These are phyloP conservation scores for Aegilops tauschii DNA, from an alignment of 176 grass and related monocot genomes.

Conservation along the genomic window DNA sequence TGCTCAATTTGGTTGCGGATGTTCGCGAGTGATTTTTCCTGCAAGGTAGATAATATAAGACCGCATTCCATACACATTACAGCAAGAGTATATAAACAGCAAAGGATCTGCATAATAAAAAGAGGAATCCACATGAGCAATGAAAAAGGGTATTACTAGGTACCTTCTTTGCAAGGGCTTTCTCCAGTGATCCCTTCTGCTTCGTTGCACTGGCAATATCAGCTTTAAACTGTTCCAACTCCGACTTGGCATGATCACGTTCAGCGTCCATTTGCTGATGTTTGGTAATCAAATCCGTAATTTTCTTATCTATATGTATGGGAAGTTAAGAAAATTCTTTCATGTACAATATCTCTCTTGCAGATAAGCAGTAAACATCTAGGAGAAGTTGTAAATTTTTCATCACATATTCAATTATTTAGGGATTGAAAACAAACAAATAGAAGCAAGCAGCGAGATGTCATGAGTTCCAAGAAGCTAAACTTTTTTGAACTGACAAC, in stretches of 20 bases:
- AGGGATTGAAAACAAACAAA: conserved; percentile 5
- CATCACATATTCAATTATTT: conserved; percentile 19
- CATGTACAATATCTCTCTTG: not conserved
- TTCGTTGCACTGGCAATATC: conserved; percentile 68
- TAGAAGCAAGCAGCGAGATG: conserved; percentile 6
- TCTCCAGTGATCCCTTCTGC: conserved; percentile 67
- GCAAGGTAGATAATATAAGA: conserved; percentile 30
- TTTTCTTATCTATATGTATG: conserved; percentile 95
- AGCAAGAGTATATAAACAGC: not conserved
- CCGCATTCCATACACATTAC: not conserved
- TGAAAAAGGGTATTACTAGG: conserved; percentile 9
- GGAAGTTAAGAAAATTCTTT: conserved; percentile 63
- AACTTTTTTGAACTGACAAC: not conserved
- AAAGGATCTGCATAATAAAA: conserved; percentile 3
- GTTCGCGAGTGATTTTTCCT: conserved; percentile 96
- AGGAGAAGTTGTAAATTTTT: not conserved
- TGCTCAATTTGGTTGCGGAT: conserved; percentile 93
- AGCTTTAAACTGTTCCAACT: conserved; percentile 71
- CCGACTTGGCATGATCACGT: conserved; percentile 72
- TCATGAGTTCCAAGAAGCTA: not conserved
- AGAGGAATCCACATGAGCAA: conserved; percentile 9
- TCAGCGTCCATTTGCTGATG: conserved; percentile 98
- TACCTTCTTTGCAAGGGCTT: conserved; percentile 94
- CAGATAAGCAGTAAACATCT: conserved; percentile 20
- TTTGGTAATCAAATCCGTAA: conserved; percentile 83